Evolutionary conservation across 1,139 yeast species (phyloP), one percentile per base, ranked within the genome.

Genomic region (Meyerozyma elateridarum): DNA sequence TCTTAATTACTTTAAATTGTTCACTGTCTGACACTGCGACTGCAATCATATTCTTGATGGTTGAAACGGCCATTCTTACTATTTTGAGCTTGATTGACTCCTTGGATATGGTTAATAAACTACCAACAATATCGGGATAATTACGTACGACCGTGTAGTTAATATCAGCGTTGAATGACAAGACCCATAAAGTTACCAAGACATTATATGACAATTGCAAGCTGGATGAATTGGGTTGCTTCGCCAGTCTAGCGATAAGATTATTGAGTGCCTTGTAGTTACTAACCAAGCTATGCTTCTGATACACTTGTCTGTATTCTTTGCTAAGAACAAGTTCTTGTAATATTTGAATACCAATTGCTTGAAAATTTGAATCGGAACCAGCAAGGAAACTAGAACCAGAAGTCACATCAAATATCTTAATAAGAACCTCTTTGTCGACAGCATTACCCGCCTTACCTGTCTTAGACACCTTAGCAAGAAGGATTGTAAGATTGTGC

Each of bases 61-160:
- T 76, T 2, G 95, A 82, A 24, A 87, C 70, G 15, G 94, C 70
- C 33, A 91, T 68, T 52, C 99, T 73, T 25, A 87, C 85, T 37
- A 91, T 78, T 62, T 91, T 91, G 61, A 89, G 94, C 64, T 91
- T 91, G 47, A 91, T 85, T 2, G 96, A 85, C 39, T 79, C 77
- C 52, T 82, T 84, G 11, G 79, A 65, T 32, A 72, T 61, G 6
- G 50, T 46, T 36, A 74, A 66, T 37, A 74, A 57, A 34, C 56
- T 57, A 6, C 69, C 74, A 34, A 83, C 72, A 35, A 85, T 63
- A 36, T 76, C 80, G 15, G 91, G 73, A 44, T 71, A 71, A 40
- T 77, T 61, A 32, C 76, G 73, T 29, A 79, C 66, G 36, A 87
- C 57, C 20, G 69, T 69, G 36, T 58, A 52, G 35, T 82, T 73